Percentiles rank a stretch among this genome's conserved stretches.
phyloP scores from a whole-genome alignment of 2,329 filamentous ascomycete species.

The Cadophora sp. region DNA sequence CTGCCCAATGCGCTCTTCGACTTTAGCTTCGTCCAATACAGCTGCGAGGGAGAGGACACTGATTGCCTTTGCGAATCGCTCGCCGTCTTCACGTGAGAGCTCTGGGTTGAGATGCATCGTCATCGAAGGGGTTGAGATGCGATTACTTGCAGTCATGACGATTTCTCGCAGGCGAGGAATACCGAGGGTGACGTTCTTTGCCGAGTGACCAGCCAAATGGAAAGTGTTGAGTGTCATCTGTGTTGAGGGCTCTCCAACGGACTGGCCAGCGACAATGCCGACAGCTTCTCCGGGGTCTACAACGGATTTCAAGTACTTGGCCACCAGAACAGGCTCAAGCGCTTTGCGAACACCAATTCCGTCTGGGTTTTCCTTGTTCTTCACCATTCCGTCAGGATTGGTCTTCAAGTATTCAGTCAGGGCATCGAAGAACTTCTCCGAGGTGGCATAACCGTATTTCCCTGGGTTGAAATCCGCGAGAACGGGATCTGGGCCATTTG shows the following conservation, averaged over 20 bases:
- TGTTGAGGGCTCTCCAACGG: conserved; percentile 94
- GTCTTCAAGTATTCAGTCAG: conserved; percentile 79
- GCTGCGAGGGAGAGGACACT: conserved; percentile 84
- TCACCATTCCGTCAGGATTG: conserved; percentile 71
- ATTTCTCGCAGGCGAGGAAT: conserved; percentile 97
- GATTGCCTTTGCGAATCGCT: conserved; percentile 90
- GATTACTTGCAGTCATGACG: conserved; percentile 92
- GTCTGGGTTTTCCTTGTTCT: conserved; percentile 52
- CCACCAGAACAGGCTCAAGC: conserved; percentile 77
- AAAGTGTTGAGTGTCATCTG: conserved; percentile 99
- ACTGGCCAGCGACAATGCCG: conserved; percentile 95
- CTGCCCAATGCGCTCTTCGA: conserved; percentile 80
- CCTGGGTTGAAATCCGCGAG: conserved; percentile 76
- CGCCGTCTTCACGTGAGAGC: conserved; percentile 70
- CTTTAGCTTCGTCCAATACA: conserved; percentile 80
- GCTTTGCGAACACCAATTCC: conserved; percentile 50
- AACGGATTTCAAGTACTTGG: conserved; percentile 91
- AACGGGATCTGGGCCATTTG: conserved; percentile 71
- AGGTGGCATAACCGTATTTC: conserved; percentile 83
- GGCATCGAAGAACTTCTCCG: conserved; percentile 80
- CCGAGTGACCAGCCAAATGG: conserved; percentile 97
- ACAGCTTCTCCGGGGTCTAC: conserved; percentile 97
- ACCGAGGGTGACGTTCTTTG: conserved; percentile 98
- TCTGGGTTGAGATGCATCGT: conserved; percentile 80
- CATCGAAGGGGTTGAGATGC: conserved; percentile 92